Conservation (phyloP, 129 eudicot species). For the Helichrysum umbraculigerum region DNA sequence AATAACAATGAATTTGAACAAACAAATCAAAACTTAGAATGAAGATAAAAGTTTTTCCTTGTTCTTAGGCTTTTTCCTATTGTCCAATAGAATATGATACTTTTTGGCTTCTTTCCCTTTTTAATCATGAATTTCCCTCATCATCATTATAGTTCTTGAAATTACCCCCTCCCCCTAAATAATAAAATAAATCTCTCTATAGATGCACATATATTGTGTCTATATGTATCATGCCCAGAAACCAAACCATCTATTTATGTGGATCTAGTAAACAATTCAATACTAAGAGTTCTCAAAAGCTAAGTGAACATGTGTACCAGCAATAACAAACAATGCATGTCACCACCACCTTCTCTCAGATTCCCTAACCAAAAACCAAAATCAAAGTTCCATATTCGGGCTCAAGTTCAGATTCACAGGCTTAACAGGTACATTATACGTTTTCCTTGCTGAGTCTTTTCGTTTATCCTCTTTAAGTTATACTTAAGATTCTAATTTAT, state of each 20-base stretch:
- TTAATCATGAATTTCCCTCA: slow-evolving; percentile 39
- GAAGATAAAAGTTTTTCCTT: slow-evolving; percentile 31
- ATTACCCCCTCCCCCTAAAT: neutral
- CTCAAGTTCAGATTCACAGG: slow-evolving; percentile 48
- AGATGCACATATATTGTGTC: neutral
- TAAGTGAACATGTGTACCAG: slow-evolving; percentile 32
- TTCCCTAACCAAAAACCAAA: slow-evolving; percentile 34
- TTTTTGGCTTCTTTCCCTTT: slow-evolving; percentile 40
- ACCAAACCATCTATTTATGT: slow-evolving; percentile 28
- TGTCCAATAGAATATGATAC: slow-evolving; percentile 37
- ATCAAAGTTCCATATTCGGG: slow-evolving; percentile 40
- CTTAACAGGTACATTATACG: slow-evolving; percentile 42
- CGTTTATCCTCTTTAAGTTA: neutral
- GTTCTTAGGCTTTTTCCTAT: slow-evolving; percentile 42
- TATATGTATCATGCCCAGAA: slow-evolving; percentile 19
- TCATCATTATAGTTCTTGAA: slow-evolving; percentile 43
- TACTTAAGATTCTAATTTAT: neutral
- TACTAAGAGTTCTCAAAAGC: slow-evolving; percentile 21
- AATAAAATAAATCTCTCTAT: slow-evolving; percentile 1
- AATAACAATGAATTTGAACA: slow-evolving; percentile 14
- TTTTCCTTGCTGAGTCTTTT: neutral
- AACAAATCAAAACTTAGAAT: slow-evolving; percentile 22
- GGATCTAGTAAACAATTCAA: slow-evolving; percentile 24
- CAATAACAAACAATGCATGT: slow-evolving; percentile 39
- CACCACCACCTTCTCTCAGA: slow-evolving; percentile 37